These are phyloP conservation scores for Leccinum ochraceum DNA, from an alignment of 768 basidiomycete genomes.

Conservation along the genomic window DNA sequence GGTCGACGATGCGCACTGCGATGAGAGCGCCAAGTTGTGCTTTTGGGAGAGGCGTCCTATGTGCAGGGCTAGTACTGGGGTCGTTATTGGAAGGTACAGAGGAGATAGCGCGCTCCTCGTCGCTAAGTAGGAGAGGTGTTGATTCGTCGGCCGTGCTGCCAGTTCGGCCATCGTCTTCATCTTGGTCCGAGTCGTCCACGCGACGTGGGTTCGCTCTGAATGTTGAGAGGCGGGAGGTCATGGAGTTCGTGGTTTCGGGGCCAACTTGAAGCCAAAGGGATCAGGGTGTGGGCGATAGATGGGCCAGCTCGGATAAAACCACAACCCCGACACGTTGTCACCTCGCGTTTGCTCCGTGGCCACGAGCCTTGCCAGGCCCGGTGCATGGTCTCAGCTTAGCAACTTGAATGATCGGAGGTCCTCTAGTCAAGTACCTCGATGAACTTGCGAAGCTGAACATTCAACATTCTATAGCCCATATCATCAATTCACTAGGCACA, in stretches of 20 bases:
- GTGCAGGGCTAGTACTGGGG: not conserved
- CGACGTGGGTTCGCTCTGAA: not conserved
- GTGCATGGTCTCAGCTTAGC: too few species aligned
- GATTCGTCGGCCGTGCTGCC: constrained; percentile 9
- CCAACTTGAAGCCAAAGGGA: not conserved
- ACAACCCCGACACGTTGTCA: not conserved
- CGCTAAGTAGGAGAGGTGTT: constrained; percentile 12
- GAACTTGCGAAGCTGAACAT: too few species aligned
- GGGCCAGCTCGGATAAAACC: not conserved
- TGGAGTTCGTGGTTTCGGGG: not conserved
- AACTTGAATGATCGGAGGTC: not conserved
- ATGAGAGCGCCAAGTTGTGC: constrained; percentile 46
- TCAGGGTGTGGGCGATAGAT: not conserved
- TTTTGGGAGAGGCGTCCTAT: constrained; percentile 36
- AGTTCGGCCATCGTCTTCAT: not conserved
- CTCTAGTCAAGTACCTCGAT: too few species aligned
- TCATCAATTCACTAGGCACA: too few species aligned
- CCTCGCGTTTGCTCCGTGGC: not conserved
- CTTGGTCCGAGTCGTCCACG: not conserved
- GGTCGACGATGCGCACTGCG: constrained; percentile 54
- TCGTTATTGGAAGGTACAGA: not conserved
- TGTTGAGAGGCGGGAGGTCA: not conserved
- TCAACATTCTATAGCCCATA: too few species aligned
- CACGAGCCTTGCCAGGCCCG: too few species aligned
- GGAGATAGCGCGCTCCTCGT: constrained; percentile 12